Conservation (phyloP, 768 basidiomycete genomes). For the Mycena venus region DNA sequence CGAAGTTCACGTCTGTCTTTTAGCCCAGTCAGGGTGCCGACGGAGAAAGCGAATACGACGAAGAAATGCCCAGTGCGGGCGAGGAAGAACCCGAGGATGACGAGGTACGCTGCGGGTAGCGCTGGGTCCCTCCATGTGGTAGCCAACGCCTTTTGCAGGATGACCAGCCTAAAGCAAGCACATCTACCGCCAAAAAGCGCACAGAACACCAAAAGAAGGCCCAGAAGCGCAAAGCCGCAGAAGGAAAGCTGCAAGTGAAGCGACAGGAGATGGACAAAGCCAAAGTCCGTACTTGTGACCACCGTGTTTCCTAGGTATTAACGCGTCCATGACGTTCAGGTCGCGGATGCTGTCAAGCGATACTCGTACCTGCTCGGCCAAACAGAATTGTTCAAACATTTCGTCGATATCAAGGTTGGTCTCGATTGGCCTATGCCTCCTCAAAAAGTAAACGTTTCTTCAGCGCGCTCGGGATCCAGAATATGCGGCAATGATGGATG, state of each 20-base stretch:
- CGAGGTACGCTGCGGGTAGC: slow-evolving; percentile 35
- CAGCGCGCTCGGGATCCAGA: slow-evolving; percentile 93
- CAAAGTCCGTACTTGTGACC: slow-evolving; percentile 64
- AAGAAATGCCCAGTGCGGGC: slow-evolving; percentile 62
- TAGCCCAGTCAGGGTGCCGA: slow-evolving; percentile 78
- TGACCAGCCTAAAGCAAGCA: slow-evolving; percentile 14
- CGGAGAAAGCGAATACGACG: slow-evolving; percentile 82
- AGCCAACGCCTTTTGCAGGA: slow-evolving; percentile 22
- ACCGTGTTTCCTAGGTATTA: slow-evolving; percentile 13
- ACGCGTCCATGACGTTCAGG: slow-evolving; percentile 56
- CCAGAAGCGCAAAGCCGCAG: slow-evolving; percentile 74
- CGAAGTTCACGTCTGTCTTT: slow-evolving; percentile 22
- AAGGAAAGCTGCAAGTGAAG: slow-evolving; percentile 77
- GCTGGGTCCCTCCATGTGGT: slow-evolving; percentile 4
- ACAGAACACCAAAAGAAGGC: slow-evolving; percentile 55
- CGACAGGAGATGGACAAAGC: slow-evolving; percentile 90
- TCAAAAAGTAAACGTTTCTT: neutral
- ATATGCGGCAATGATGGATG: slow-evolving; percentile 90
- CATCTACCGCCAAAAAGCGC: slow-evolving; percentile 46
- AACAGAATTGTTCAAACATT: slow-evolving; percentile 98
- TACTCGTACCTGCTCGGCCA: slow-evolving; percentile 98
- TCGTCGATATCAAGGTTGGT: slow-evolving; percentile 93
- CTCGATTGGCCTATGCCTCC: neutral
- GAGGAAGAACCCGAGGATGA: slow-evolving; percentile 65
- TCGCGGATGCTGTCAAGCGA: slow-evolving; percentile 94